These are phyloP conservation scores for Russula virescens DNA, from an alignment of 768 basidiomycete species.

Conservation along the genomic window DNA sequence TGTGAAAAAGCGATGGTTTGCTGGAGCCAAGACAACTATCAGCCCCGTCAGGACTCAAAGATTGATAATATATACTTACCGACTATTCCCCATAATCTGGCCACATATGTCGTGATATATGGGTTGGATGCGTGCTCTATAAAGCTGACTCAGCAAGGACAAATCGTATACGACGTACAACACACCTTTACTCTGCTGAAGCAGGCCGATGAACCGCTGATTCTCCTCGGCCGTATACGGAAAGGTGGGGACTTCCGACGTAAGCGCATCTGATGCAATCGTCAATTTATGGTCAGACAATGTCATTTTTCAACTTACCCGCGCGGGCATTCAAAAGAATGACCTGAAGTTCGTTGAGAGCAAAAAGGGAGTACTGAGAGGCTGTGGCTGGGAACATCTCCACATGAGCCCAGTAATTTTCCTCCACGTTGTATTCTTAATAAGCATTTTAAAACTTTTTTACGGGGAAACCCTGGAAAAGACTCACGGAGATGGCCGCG, in stretches of 20 bases:
- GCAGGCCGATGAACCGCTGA: background rate
- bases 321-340: slow-evolving; percentile 1
- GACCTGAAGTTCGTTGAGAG: slow-evolving; percentile 6
- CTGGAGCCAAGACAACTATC: background rate
- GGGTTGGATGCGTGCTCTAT: slow-evolving; percentile 4
- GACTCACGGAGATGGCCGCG: slow-evolving; percentile 2
- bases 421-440: slow-evolving; percentile 7
- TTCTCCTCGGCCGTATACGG: slow-evolving; percentile 10
- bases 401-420: slow-evolving; percentile 18
- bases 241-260: slow-evolving; percentile 8
- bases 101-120: background rate
- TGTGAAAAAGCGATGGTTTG: slow-evolving; percentile 9
- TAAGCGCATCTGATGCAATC: background rate
- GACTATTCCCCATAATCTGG: slow-evolving; percentile 6
- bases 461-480: background rate
- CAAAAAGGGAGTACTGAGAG: background rate
- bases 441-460: background rate
- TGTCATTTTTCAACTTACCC: background rate
- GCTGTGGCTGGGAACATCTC: slow-evolving; percentile 13
- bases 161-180: background rate
- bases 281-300: background rate
- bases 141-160: background rate
- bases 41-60: background rate
- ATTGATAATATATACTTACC: background rate
- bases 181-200: slow-evolving; percentile 4